Conservation (phyloP, 805 yeast species). For the Dipodascopsis uninucleata region DNA sequence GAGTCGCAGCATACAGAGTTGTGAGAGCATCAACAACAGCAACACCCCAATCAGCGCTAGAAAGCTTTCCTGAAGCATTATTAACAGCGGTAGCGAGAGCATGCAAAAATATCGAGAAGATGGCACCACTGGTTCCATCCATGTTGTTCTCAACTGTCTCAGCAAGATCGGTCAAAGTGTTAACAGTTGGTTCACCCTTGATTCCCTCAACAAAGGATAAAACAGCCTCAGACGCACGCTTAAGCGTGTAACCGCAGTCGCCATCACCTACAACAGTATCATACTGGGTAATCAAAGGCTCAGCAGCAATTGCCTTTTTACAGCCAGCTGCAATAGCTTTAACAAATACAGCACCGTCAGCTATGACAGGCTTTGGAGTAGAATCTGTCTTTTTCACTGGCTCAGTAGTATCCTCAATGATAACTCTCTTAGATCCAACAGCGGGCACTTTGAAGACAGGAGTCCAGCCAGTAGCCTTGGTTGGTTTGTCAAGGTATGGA, state of each 20-base stretch:
- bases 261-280: constrained; percentile 95
- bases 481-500: constrained; percentile 61
- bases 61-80: constrained; percentile 17
- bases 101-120: constrained; percentile 79
- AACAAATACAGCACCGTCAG: constrained; percentile 35
- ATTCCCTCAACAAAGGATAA: constrained; percentile 48
- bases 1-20: constrained; percentile 77
- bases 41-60: constrained; percentile 25
- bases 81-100: constrained; percentile 53
- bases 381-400: constrained; percentile 32
- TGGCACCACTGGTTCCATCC: constrained; percentile 98
- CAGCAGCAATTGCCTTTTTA: constrained; percentile 53
- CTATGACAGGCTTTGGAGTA: constrained; percentile 34
- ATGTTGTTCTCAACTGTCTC: constrained; percentile 76
- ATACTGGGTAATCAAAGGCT: constrained; percentile 77
- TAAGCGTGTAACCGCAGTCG: constrained; percentile 91
- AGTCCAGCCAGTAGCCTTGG: constrained; percentile 83
- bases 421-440: constrained; percentile 30
- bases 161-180: constrained; percentile 66
- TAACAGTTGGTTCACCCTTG: constrained; percentile 41
- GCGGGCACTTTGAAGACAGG: constrained; percentile 31
- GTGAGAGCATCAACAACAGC: constrained; percentile 53
- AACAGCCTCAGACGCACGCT: constrained; percentile 74
- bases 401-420: constrained; percentile 13
- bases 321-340: constrained; percentile 49